These are phyloP conservation scores for Pleoardoris graminearum DNA, from an alignment of 2,329 filamentous ascomycete species.

Conservation along the genomic window DNA sequence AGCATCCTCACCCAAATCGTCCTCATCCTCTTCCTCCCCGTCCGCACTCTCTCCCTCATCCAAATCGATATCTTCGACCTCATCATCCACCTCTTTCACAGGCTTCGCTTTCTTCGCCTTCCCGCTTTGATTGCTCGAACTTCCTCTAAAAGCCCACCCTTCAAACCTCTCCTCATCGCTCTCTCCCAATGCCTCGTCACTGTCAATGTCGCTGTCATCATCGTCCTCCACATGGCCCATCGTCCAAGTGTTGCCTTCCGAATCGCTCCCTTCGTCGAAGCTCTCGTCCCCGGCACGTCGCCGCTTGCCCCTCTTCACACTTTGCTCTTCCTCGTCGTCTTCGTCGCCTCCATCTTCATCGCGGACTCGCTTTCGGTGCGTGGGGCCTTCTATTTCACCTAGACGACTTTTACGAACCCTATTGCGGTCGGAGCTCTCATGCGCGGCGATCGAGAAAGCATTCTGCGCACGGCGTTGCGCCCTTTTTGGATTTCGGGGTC, in stretches of 20 bases:
- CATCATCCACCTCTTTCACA: conserved; percentile 26
- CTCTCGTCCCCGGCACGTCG: conserved; percentile 54
- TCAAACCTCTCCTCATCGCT: conserved; percentile 86
- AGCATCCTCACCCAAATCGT: conserved; percentile 65
- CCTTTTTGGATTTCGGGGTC: conserved; percentile 48
- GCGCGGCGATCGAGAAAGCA: conserved; percentile 67
- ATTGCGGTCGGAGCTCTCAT: conserved; percentile 56
- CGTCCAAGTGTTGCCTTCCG: conserved; percentile 83
- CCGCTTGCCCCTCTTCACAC: conserved; percentile 38
- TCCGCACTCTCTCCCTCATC: conserved; percentile 52
- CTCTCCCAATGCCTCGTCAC: conserved; percentile 82
- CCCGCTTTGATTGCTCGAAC: conserved; percentile 50
- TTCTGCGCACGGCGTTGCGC: conserved; percentile 60
- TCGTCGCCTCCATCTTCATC: conserved; percentile 52
- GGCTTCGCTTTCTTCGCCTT: conserved; percentile 46
- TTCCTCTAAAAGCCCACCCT: conserved; percentile 70
- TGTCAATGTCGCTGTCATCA: conserved; percentile 70
- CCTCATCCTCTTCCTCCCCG: conserved; percentile 58
- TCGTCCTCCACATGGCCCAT: conserved; percentile 71
- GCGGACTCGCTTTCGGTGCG: conserved; percentile 47
- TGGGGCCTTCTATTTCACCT: conserved; percentile 55
- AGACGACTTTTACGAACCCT: conserved; percentile 62
- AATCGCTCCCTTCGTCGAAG: conserved; percentile 75
- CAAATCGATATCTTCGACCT: conserved; percentile 50
- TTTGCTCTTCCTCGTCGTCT: conserved; percentile 29